Base-by-base conservation (phyloP, 768 basidiomycete species). In the Termitomyces bulborhizus region DNA sequence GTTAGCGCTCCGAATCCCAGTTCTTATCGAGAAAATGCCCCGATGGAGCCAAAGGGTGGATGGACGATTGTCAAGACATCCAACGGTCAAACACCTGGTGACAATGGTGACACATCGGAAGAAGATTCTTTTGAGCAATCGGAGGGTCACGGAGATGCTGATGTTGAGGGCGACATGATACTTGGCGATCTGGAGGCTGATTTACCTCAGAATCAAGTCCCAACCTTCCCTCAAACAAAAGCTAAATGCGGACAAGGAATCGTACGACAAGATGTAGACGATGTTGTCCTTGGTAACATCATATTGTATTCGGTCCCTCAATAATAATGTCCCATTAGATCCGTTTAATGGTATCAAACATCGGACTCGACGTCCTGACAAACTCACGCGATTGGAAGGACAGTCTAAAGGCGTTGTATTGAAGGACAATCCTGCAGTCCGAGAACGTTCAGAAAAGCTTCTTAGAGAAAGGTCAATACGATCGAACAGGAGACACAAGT, bases 401-500 rank as follows among this genome's bases (percentile, higher is more conserved):
- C 60, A 60, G 51, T 51, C 62, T 27, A 65, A 63, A 51, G 63
- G 64, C 24, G 40, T 56, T 68, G 36, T 63, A 59, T 40, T 58
- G 48, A 44, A 62, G 52, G 56, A 55, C 18, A 42, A 54, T 53
- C 63, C 67, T 32, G 65, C 67, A 15, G 68, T 63, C 50, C 69
- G 72, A 42, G 75, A 81, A 56, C 76, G 73, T 53, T 73, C 79
- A 1, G 84, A 82, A 64, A 87, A 83, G 60, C 76, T 88, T 16
- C 72, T 81, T 65, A 81, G 89, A 21, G 87, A 90, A 68, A 79
- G 81, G 16, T 92, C 90, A 9, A 88, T 92, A 66, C 81, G 84
- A 54, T 83, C 86, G 11, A 90, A 88, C 65, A 79, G 88, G 60
- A 81, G 84, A 51, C 79, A 85, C 57, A 94, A 92, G 64, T 93